A percentile compares a stretch with the other conserved stretches of the same genome.
phyloP scores from a whole-genome alignment of 495 filamentous ascomycete species.

The Daldinia loculata region DNA sequence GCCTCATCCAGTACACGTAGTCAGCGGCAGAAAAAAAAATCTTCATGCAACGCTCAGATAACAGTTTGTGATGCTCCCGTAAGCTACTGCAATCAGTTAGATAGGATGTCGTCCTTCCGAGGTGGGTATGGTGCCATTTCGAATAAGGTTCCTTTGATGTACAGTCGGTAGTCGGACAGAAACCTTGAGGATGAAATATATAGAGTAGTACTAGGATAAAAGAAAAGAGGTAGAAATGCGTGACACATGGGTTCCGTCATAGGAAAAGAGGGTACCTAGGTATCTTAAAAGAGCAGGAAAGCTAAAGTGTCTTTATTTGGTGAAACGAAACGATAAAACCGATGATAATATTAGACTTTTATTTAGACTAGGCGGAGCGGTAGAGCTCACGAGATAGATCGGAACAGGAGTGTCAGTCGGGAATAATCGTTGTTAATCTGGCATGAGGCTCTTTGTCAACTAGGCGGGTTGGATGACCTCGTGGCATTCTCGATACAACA shows the following conservation, averaged over 20 bases:
- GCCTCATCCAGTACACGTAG: constrained; percentile 27
- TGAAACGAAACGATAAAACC: not conserved
- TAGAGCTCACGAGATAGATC: constrained; percentile 24
- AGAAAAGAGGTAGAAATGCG: not conserved
- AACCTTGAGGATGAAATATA: constrained; percentile 2
- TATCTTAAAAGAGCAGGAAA: constrained; percentile 15
- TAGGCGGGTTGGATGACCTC: constrained; percentile 36
- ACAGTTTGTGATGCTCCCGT: constrained; percentile 31
- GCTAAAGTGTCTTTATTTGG: constrained; percentile 13
- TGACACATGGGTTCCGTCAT: not conserved
- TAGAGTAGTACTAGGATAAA: constrained; percentile 5
- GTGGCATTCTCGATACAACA: constrained; percentile 40
- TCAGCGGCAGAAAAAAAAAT: constrained; percentile 15
- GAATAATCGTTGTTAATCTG: constrained; percentile 40
- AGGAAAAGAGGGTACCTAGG: not conserved
- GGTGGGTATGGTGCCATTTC: constrained; percentile 32
- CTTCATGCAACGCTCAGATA: constrained; percentile 31
- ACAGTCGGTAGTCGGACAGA: not conserved
- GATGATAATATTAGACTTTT: constrained; percentile 31
- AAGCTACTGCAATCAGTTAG: constrained; percentile 38
- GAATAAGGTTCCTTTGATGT: constrained; percentile 22
- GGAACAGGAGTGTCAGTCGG: constrained; percentile 26
- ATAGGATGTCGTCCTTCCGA: constrained; percentile 34
- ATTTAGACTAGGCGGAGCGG: constrained; percentile 20
- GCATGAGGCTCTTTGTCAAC: constrained; percentile 42